Evolutionary conservation across 371 early-diverging fungal genomes (phyloP).

Genomic region (Syncephalastrum sp.): DNA sequence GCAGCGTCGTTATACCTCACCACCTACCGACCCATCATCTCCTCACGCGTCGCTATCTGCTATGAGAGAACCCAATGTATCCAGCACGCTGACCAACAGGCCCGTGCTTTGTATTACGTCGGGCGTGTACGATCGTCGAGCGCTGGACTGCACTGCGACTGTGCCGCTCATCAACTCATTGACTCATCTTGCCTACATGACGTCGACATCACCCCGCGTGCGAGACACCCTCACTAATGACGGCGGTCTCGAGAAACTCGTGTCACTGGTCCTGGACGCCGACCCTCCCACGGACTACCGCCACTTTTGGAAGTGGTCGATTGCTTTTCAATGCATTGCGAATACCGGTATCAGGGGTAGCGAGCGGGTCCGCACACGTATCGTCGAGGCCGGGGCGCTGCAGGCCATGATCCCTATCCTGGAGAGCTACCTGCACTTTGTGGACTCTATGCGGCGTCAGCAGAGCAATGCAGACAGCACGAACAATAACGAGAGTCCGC

Average conservation of each 20-base stretch:
- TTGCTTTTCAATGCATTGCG: conserved; percentile 83
- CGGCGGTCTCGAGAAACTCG: conserved; percentile 86
- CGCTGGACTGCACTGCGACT: conserved; percentile 86
- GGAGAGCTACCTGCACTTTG: conserved; percentile 61
- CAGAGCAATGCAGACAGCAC: conserved; percentile 11
- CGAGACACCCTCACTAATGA: conserved; percentile 80
- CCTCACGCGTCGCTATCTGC: conserved; percentile 35
- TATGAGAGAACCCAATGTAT: conserved; percentile 85
- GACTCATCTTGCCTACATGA: conserved; percentile 83
- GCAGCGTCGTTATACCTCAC: background rate
- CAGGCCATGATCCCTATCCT: conserved; percentile 78
- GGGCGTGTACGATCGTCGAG: conserved; percentile 85
- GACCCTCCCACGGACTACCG: conserved; percentile 64
- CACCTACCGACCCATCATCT: conserved; percentile 3
- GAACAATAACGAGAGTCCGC: conserved; percentile 3
- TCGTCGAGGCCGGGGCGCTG: conserved; percentile 84
- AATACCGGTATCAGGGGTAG: conserved; percentile 88
- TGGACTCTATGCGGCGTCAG: conserved; percentile 60
- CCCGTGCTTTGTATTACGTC: conserved; percentile 80
- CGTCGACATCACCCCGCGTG: conserved; percentile 78
- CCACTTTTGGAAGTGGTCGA: conserved; percentile 78
- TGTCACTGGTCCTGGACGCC: conserved; percentile 67
- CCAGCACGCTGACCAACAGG: conserved; percentile 71
- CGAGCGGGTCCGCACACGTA: conserved; percentile 74
- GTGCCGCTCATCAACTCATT: conserved; percentile 85